Evolutionary conservation across 2,329 filamentous ascomycete species (phyloP).

Genomic region (Colletotrichum horii): DNA sequence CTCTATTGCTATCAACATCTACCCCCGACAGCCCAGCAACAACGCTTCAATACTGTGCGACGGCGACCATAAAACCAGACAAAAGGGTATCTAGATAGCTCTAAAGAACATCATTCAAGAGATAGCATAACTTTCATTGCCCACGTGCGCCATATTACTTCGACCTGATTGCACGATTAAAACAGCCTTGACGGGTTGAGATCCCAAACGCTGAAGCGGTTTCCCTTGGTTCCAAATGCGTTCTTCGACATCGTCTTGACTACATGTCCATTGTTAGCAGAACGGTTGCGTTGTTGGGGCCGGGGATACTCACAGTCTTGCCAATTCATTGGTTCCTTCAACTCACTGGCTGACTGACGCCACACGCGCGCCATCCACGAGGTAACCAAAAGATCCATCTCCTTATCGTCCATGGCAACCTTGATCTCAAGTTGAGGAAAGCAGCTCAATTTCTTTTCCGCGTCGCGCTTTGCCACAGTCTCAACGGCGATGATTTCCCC

Average conservation of each 20-base stretch:
- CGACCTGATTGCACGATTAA: neutral
- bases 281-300: neutral
- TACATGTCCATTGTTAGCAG: neutral
- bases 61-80: neutral
- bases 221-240: neutral
- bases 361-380: conserved; percentile 34
- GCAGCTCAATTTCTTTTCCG: conserved; percentile 18
- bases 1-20: neutral
- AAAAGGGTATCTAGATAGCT: neutral
- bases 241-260: neutral
- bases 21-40: neutral
- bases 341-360: conserved; percentile 28
- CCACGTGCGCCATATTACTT: neutral
- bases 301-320: conserved; percentile 22
- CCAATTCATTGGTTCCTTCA: conserved; percentile 28
- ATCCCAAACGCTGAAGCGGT: neutral
- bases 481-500: conserved; percentile 29
- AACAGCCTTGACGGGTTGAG: neutral
- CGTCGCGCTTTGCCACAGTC: conserved; percentile 24
- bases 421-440: conserved; percentile 29
- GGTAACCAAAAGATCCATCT: conserved; percentile 31
- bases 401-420: conserved; percentile 24
- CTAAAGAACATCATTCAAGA: neutral
- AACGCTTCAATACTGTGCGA: neutral
- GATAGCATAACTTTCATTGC: rapidly evolving